These are phyloP conservation scores for Mycena capillaripes DNA, from an alignment of 768 basidiomycete genomes.

Conservation along the genomic window DNA sequence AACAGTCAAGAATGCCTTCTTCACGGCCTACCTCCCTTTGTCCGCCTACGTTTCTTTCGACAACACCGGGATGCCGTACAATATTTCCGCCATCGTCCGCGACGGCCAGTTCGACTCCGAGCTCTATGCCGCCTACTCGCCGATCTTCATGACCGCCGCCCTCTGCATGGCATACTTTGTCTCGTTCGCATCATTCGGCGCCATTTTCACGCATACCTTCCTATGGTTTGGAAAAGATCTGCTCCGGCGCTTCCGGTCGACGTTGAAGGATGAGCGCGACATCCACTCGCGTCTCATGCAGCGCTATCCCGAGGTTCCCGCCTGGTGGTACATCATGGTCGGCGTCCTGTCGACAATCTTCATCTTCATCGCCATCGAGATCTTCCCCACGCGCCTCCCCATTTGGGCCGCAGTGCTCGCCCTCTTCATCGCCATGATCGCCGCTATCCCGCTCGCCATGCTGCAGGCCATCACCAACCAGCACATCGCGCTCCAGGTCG, in stretches of 20 bases:
- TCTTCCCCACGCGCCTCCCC: constrained; percentile 83
- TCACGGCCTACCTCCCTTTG: constrained; percentile 38
- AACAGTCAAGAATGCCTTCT: constrained; percentile 79
- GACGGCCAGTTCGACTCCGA: constrained; percentile 72
- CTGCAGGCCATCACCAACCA: constrained; percentile 93
- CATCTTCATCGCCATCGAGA: constrained; percentile 75
- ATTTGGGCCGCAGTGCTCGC: constrained; percentile 80
- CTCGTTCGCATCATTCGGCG: constrained; percentile 80
- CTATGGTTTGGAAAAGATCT: constrained; percentile 91
- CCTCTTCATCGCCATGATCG: constrained; percentile 61
- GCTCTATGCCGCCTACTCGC: constrained; percentile 85
- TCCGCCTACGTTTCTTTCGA: constrained; percentile 78
- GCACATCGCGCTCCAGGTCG: constrained; percentile 72
- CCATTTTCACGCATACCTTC: constrained; percentile 84
- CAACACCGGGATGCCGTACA: constrained; percentile 79
- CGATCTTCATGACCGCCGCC: constrained; percentile 80
- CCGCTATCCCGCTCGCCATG: constrained; percentile 82
- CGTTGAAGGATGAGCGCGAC: constrained; percentile 82
- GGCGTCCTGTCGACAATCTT: constrained; percentile 69
- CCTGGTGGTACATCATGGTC: constrained; percentile 78
- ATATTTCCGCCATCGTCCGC: constrained; percentile 70
- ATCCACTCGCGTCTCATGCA: constrained; percentile 89
- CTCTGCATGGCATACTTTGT: constrained; percentile 79
- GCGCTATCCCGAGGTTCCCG: constrained; percentile 81
- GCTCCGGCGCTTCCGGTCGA: constrained; percentile 74